Evolutionary conservation across 306 rosid species (phyloP).

Genomic region (Quercus aquifolioides): DNA sequence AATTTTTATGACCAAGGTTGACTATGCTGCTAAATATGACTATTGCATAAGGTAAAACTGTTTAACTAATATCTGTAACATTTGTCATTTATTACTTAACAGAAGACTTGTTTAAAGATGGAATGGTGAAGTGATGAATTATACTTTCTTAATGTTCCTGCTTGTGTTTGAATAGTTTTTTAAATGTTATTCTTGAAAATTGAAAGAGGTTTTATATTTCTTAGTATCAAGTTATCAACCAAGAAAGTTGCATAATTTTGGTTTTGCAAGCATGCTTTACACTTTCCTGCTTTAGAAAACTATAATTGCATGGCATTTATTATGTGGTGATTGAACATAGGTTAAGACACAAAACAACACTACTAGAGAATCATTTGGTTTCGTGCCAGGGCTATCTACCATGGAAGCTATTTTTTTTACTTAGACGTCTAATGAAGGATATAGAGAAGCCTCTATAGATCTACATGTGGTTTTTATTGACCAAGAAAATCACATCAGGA

Average conservation of each 20-base stretch:
- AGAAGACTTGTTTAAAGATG: constrained; percentile 14
- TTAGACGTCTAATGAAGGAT: no score
- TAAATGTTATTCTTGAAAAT: not conserved
- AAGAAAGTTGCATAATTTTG: not conserved
- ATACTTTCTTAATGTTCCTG: not conserved
- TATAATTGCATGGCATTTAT: not conserved
- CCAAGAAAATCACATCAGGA: no score
- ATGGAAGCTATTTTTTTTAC: no score
- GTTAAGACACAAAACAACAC: no score
- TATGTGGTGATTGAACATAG: not conserved
- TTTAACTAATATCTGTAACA: not conserved
- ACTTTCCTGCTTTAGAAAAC: not conserved
- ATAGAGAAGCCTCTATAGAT: no score
- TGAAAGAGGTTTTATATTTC: not conserved
- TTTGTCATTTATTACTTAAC: constrained; percentile 8
- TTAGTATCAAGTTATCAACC: not conserved
- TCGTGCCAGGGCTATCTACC: no score
- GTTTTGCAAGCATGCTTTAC: not conserved
- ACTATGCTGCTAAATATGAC: constrained; percentile 76
- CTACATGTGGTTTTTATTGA: no score
- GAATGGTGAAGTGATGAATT: not conserved
- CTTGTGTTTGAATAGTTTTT: not conserved
- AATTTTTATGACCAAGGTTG: constrained; percentile 77
- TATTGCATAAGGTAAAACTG: constrained; percentile 68
- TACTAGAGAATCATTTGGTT: no score